Base-by-base conservation (phyloP, 2,329 filamentous ascomycete species). In the Talaromyces sp. region DNA sequence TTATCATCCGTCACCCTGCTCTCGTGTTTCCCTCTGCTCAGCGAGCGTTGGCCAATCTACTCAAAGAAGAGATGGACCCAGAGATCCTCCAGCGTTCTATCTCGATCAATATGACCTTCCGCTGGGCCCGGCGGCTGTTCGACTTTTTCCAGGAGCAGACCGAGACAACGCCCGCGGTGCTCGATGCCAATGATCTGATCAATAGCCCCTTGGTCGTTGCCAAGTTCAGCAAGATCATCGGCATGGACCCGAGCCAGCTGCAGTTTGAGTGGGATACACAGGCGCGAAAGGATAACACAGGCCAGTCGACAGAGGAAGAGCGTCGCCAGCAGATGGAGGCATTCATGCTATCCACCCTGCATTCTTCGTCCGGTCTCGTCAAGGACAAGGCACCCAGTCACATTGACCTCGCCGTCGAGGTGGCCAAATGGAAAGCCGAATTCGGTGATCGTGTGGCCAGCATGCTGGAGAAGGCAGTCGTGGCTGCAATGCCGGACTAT, bases 171-270 rank as follows among this genome's bases (percentile, higher is more conserved):
- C 75, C 74, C 0, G 66, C 75, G 4, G 64, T 78, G 2, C 59
- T 77, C 0, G 77, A 78, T 58, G 75, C 76, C 6, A 71, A 77
- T 60, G 76, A 78, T 61, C 64, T 78, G 5, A 78, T 78, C 53
- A 70, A 71, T 47, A 63, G 66, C 18, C 72, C 72, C 0, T 61
- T 65, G n/a, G 65, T 73, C n/a, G 67, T 77, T 3, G 51, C 61
- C 14, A 60, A 69, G 52, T 68, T 71, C 54, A 70, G 68, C 57
- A 65, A 70, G 23, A 61, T 68, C 16, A 65, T 70, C 0, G 76
- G 75, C 0, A 61, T 78, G n/a, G 72, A 79, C 59, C 60, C 68
- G 16, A 62, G 56, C 5, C 66, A 64, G 53, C 50, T 76, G 42
- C 64, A 68, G 23, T 75, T 74, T 60, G 65, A 69, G 56, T 78